Evolutionary conservation across 495 filamentous ascomycete species (phyloP).

Genomic region (Aspergillus panamensis): DNA sequence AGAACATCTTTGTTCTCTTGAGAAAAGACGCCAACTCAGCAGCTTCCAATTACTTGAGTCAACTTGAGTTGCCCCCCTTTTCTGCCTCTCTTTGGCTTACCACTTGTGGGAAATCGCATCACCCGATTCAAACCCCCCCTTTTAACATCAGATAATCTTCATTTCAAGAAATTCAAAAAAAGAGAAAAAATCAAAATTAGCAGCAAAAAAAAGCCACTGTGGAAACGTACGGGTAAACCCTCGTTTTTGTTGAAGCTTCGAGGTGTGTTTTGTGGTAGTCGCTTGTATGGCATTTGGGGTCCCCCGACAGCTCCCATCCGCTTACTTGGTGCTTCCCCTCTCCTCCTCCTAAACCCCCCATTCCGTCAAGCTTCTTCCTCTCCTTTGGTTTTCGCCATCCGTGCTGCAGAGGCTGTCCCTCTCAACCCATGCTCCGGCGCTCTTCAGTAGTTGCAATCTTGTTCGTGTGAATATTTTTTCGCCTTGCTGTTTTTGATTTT

Average conservation of each 20-base stretch:
- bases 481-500: constrained; percentile 7
- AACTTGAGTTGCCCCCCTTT: constrained; percentile 20
- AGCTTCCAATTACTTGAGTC: constrained; percentile 8
- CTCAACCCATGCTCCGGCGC: neutral
- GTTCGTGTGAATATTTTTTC: constrained; percentile 11
- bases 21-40: constrained; percentile 20
- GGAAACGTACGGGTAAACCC: neutral
- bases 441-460: constrained; percentile 1
- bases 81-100: constrained; percentile 15
- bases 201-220: constrained; percentile 1
- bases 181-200: neutral
- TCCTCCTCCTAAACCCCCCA: constrained; percentile 17
- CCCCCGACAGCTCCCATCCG: constrained; percentile 30
- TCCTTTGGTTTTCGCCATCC: constrained; percentile 21
- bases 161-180: constrained; percentile 2
- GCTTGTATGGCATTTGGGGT: constrained; percentile 27
- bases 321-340: constrained; percentile 41
- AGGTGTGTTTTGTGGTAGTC: constrained; percentile 13
- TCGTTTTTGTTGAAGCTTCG: constrained; percentile 13
- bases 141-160: neutral
- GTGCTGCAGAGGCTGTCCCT: constrained; percentile 12
- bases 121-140: constrained; percentile 10
- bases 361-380: constrained; percentile 31
- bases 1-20: constrained; percentile 3
- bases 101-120: constrained; percentile 17